These are phyloP conservation scores for Scheffersomyces cryptocercus DNA, from an alignment of 1,139 yeast species.

Conservation along the genomic window DNA sequence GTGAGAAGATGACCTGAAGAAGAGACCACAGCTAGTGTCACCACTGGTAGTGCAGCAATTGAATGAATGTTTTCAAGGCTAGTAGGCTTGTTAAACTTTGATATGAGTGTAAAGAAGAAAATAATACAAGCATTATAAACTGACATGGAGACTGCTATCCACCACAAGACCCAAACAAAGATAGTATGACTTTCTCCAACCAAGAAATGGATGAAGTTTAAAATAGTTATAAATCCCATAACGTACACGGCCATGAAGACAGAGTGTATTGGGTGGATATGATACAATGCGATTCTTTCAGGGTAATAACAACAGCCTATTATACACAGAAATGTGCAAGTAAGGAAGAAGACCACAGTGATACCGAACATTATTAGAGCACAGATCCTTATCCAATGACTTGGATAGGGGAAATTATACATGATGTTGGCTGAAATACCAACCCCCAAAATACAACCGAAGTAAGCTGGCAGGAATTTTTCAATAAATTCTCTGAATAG, in stretches of 20 bases:
- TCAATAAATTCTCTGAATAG: slow-evolving; percentile 13
- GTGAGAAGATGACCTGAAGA: slow-evolving; percentile 63
- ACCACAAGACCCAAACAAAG: slow-evolving; percentile 62
- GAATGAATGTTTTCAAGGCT: slow-evolving; percentile 35
- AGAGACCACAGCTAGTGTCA: slow-evolving; percentile 72
- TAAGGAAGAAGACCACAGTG: slow-evolving; percentile 50
- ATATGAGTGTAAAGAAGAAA: slow-evolving; percentile 43
- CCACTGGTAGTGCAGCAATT: slow-evolving; percentile 64
- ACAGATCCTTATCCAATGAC: slow-evolving; percentile 58
- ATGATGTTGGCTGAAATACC: slow-evolving; percentile 69
- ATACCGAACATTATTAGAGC: slow-evolving; percentile 59
- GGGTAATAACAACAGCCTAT: slow-evolving; percentile 39
- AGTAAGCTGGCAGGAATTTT: slow-evolving; percentile 59
- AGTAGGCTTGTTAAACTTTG: slow-evolving; percentile 22
- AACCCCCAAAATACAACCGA: slow-evolving; percentile 80
- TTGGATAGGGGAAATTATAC: slow-evolving; percentile 63
- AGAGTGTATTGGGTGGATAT: slow-evolving; percentile 49
- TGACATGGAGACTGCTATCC: slow-evolving; percentile 58
- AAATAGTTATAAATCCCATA: slow-evolving; percentile 73
- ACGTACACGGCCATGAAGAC: slow-evolving; percentile 75
- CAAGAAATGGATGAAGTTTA: slow-evolving; percentile 51
- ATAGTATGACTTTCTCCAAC: slow-evolving; percentile 33
- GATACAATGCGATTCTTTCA: slow-evolving; percentile 30
- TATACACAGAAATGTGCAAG: slow-evolving; percentile 24
- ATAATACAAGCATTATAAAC: slow-evolving; percentile 60